phyloP scores from a whole-genome alignment of 2,329 filamentous ascomycete species.

The Hymenoscyphus scutula region DNA sequence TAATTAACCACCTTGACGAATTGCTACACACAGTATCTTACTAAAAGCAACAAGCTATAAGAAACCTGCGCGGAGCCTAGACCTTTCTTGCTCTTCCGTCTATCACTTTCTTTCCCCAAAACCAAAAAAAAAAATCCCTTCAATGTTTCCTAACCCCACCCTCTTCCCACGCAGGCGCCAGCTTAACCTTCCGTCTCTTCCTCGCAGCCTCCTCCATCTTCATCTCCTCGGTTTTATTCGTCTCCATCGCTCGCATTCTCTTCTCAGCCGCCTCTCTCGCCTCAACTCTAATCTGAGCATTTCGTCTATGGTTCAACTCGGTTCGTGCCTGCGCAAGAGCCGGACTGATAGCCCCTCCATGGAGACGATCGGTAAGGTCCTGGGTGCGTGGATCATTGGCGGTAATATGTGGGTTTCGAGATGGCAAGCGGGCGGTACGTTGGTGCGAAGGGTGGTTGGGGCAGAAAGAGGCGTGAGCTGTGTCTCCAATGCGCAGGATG shows the following conservation, averaged over 20 bases:
- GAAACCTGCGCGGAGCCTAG: too few species aligned
- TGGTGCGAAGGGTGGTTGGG: conserved; percentile 15
- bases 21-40: too few species aligned
- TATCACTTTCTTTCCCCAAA: too few species aligned
- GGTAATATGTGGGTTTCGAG: conserved; percentile 2
- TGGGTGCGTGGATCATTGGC: conserved; percentile 7
- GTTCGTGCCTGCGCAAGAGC: conserved; percentile 16
- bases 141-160: conserved; percentile 5
- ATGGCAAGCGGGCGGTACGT: neutral
- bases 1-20: too few species aligned
- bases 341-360: conserved; percentile 24
- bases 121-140: neutral
- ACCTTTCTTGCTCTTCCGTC: neutral
- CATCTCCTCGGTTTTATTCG: neutral
- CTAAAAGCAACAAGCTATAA: too few species aligned
- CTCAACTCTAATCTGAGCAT: conserved; percentile 17
- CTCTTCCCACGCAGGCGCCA: conserved; percentile 14
- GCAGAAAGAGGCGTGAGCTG: conserved; percentile 23
- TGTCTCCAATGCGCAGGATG: conserved; percentile 21
- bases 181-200: conserved; percentile 6
- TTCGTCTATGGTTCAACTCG: conserved; percentile 12
- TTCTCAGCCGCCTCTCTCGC: conserved; percentile 22
- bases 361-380: conserved; percentile 18
- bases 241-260: conserved; percentile 13
- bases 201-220: neutral